Evolutionary conservation across 805 yeast genomes (phyloP).

Genomic region (Kregervanrija fluxuum): DNA sequence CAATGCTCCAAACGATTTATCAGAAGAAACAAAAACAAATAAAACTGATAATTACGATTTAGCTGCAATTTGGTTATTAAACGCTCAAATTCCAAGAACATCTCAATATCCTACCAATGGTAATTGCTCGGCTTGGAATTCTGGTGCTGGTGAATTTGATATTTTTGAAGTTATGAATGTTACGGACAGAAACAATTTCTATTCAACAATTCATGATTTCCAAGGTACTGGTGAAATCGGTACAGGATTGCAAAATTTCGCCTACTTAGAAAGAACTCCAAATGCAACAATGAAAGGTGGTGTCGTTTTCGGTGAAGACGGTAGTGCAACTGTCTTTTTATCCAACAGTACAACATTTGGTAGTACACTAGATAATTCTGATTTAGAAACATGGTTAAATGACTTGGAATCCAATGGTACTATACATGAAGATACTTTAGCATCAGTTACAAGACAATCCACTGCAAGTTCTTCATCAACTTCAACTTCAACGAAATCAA

Average conservation of each 20-base stretch:
- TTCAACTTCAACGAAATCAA: neutral
- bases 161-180: slow-evolving; percentile 66
- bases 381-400: slow-evolving; percentile 40
- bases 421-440: slow-evolving; percentile 12
- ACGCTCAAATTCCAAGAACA: slow-evolving; percentile 65
- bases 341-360: slow-evolving; percentile 47
- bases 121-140: slow-evolving; percentile 69
- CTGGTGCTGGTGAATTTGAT: slow-evolving; percentile 78
- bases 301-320: slow-evolving; percentile 57
- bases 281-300: slow-evolving; percentile 56
- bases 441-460: slow-evolving; percentile 13
- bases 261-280: slow-evolving; percentile 50
- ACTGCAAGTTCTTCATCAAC: slow-evolving; percentile 2
- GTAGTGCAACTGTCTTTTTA: slow-evolving; percentile 54
- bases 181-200: slow-evolving; percentile 48
- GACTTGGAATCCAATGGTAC: slow-evolving; percentile 14
- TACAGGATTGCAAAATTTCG: slow-evolving; percentile 50
- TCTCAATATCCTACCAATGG: slow-evolving; percentile 56
- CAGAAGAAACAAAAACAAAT: slow-evolving; percentile 33
- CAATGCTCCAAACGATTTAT: slow-evolving; percentile 43
- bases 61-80: slow-evolving; percentile 73
- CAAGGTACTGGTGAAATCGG: slow-evolving; percentile 63
- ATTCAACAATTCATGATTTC: slow-evolving; percentile 66
- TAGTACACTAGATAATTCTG: slow-evolving; percentile 35
- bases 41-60: slow-evolving; percentile 41